Evolutionary conservation across 805 yeast species (phyloP).

Genomic region (Cyberlindnera japonica): DNA sequence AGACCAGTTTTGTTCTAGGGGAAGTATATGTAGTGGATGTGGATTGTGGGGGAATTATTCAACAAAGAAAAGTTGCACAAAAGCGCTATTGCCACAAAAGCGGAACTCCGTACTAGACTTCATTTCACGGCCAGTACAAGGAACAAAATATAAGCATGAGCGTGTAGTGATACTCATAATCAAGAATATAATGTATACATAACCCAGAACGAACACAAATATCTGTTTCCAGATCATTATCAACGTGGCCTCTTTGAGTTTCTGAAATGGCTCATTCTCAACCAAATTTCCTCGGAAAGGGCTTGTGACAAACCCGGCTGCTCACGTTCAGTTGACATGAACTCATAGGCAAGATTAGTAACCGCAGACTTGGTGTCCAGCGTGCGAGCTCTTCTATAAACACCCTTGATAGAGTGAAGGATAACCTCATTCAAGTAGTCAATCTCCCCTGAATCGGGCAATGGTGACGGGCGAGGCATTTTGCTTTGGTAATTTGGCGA

Average conservation of each 20-base stretch:
- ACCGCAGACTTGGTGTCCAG: constrained; percentile 46
- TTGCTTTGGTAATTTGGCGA: background rate
- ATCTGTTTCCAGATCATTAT: no score
- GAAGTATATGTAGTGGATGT: no score
- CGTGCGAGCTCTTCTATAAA: constrained; percentile 50
- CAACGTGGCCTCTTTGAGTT: background rate
- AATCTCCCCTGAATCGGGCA: constrained; percentile 12
- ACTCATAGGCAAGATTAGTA: constrained; percentile 35
- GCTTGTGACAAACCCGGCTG: constrained; percentile 68
- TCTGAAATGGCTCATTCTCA: constrained; percentile 29
- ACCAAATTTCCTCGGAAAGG: constrained; percentile 57
- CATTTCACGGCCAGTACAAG: no score
- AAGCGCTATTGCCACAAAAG: background rate
- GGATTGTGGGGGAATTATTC: no score
- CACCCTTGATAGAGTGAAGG: constrained; percentile 42
- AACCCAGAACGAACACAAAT: no score
- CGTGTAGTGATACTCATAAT: no score
- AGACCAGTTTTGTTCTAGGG: no score
- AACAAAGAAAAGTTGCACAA: no score
- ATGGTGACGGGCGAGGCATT: background rate
- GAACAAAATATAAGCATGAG: no score
- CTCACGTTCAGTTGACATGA: constrained; percentile 43
- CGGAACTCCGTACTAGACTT: no score
- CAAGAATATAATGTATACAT: no score
- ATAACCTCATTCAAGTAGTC: constrained; percentile 41